Evolutionary conservation across 495 filamentous ascomycete species (phyloP), one percentile per base, ranked within the genome.

Genomic region (Aspergillus wentii): DNA sequence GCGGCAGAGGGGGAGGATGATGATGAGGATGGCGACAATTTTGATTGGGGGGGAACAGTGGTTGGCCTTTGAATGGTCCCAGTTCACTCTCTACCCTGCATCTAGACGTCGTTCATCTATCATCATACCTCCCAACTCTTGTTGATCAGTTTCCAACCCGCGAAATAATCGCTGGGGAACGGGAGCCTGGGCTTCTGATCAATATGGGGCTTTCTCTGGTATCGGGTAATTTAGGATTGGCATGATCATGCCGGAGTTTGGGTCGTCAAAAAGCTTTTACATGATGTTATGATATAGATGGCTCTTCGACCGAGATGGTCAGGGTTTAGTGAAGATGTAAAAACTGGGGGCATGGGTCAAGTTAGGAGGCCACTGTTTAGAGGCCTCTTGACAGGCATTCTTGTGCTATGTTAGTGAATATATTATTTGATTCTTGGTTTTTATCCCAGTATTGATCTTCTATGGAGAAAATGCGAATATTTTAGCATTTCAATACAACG

Each of bases 1-100:
- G 49, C 58, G 43, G 40, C 49, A 40, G 71, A 68, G 17, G 68
- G 75, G 30, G 74, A 71, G 16, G 71, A 73, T 15, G 75, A 73
- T 37, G 74, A 76, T 37, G 71, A 72, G n/a, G 69, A 71, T 42
- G 46, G 51, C 50, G 45, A 44, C 35, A 39, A 44, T 36, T 30
- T 17, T 17, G 43, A 33, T 48, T 50, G 40, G 16, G 32, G 35
- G 35, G 22, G 34, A 44, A 46, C 56, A 56, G 63, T 58, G 59
- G 46, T 63, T 45, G 51, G 49, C 55, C 60, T 71, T 30, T 47
- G 26, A 13, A 29, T n/a, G 11, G 4, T 44, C 33, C 17, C 26
- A 29, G 27, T 29, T 34, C 38, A 36, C 11, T 29, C 10, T 29
- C 26, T n/a, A 29, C 4, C 11, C 4, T 5, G 11, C 26, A 29